phyloP scores from a whole-genome alignment of 768 basidiomycete genomes.

The Trichaptum fuscoviolaceum region DNA sequence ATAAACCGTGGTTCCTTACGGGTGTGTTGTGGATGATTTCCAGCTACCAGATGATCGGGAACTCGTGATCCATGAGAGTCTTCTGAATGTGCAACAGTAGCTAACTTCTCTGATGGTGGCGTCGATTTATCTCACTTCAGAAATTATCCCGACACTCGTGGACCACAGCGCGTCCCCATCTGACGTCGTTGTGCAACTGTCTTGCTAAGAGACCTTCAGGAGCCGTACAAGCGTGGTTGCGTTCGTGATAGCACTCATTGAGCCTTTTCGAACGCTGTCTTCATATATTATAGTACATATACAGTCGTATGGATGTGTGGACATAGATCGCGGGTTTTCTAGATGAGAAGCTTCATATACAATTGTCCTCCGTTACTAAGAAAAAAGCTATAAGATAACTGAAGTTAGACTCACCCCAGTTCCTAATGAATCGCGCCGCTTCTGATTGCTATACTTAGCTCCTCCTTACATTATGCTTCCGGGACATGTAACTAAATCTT shows the following conservation, averaged over 20 bases:
- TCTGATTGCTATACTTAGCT: background rate
- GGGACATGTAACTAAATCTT: background rate
- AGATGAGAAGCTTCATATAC: background rate
- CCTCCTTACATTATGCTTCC: background rate
- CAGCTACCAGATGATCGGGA: conserved; percentile 2
- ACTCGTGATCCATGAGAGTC: background rate
- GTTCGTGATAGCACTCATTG: background rate
- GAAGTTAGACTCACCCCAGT: background rate
- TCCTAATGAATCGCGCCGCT: background rate
- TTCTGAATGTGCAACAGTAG: background rate
- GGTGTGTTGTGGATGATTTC: conserved; percentile 9
- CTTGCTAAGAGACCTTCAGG: background rate
- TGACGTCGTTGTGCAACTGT: background rate
- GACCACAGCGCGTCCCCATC: conserved; percentile 11
- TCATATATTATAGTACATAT: background rate
- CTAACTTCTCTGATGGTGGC: conserved; percentile 12
- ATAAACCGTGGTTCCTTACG: conserved; percentile 19
- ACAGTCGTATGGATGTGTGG: background rate
- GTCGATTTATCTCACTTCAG: conserved; percentile 8
- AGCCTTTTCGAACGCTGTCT: background rate
- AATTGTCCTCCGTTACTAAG: background rate
- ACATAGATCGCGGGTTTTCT: background rate
- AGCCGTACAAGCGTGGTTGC: background rate
- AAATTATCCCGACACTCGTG: too few species aligned
- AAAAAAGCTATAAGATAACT: conserved; percentile 1